Base-by-base conservation (phyloP, 441 rosid species). In the Populus hybrid region DNA sequence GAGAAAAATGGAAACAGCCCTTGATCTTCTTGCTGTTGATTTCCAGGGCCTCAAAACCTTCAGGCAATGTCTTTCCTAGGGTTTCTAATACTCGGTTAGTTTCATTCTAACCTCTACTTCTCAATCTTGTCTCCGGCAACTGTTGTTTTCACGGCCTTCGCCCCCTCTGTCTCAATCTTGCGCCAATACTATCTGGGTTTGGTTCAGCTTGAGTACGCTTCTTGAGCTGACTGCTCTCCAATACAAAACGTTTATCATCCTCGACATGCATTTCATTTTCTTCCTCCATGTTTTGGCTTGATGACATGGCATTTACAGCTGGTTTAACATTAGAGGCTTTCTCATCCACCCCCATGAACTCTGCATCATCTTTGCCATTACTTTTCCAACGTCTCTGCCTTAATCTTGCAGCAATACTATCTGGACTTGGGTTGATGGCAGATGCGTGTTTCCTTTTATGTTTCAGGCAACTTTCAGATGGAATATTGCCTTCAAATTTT, bases 111-210 rank as follows among this genome's bases (percentile, higher is more conserved):
- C 24, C 10, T 70, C 67, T 23, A 11, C 35, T 46, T 46, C 57
- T 46, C 57, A 46, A 46, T 14, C 79, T 77, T 72, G 71, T 59
- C 12, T 1, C 57, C 24, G 69, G 6, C 21, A 23, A 69, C 59
- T 72, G 9, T 57, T 30, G 9, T 57, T 35, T 8, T 69, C 69
- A 61, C 24, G 69, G 75, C 77, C 76, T 70, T 72, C 75, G 70
- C 73, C 67, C 84, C 80, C 91, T 87, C 83, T 79, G 91, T 74
- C 89, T 78, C 50, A 85, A 76, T 83, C 92, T 87, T 84, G 84
- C 86, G 71, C 84, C 88, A 66, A 84, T 87, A 75, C 90, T 88
- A 69, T 86, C 80, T 14, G 78, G 78, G 81, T 65, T 78, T 67
- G 86, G 81, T 70, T 86, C 86, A 21, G 61, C 14, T 66, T 35